Conservation (phyloP, 169 alveolate genomes). For the Cryptosporidium sp. region DNA sequence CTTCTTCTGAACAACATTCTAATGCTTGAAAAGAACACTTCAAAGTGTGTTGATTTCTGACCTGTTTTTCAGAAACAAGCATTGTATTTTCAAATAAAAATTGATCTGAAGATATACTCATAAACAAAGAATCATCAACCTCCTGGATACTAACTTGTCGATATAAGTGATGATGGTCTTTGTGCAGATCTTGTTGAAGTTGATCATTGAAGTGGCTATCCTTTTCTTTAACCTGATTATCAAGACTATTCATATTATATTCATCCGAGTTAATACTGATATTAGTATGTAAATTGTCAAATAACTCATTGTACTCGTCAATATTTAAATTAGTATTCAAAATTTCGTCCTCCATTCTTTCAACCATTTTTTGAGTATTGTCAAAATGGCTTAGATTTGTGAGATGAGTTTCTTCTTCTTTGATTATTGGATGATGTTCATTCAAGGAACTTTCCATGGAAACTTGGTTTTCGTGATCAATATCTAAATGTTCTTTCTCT, state of each 20-base stretch:
- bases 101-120: background rate
- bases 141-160: background rate
- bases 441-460: background rate
- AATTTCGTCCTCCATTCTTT: constrained; percentile 13
- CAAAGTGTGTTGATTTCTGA: background rate
- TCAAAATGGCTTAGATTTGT: background rate
- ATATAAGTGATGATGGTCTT: background rate
- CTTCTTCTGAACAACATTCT: background rate
- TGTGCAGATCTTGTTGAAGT: background rate
- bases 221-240: background rate
- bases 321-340: constrained; percentile 6
- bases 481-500: background rate
- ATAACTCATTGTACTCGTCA: constrained; percentile 17
- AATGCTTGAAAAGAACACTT: background rate
- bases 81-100: background rate
- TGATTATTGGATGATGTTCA: background rate
- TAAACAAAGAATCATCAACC: background rate
- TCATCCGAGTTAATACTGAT: background rate
- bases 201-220: background rate
- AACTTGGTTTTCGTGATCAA: background rate
- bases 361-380: background rate
- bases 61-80: background rate
- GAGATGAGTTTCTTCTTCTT: background rate
- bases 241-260: background rate
- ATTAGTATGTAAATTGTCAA: background rate